Conservation (phyloP, 768 basidiomycete genomes). For the Leccinum longicurvipes region DNA sequence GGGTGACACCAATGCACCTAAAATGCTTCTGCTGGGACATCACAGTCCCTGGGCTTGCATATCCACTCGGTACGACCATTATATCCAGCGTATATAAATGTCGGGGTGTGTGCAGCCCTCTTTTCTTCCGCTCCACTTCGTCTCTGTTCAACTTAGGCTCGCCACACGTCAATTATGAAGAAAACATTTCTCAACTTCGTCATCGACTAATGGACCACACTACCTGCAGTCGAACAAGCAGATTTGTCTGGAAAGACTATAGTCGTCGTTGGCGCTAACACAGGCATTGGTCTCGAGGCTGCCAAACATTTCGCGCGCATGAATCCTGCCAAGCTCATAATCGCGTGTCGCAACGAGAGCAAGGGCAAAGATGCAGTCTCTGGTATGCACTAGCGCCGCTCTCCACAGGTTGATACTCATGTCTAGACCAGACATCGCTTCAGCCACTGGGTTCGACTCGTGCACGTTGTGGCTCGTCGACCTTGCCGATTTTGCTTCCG, state of each 20-base stretch:
- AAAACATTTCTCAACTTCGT: background rate
- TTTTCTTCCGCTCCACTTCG: no score
- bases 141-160: no score
- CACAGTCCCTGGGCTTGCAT: no score
- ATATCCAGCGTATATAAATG: no score
- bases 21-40: no score
- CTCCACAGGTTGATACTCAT: background rate
- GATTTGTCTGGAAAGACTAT: slow-evolving; percentile 32
- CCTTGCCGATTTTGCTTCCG: slow-evolving; percentile 16
- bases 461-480: slow-evolving; percentile 13
- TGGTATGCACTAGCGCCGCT: slow-evolving; percentile 10
- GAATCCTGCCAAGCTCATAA: slow-evolving; percentile 27
- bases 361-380: slow-evolving; percentile 21
- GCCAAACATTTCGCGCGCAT: slow-evolving; percentile 31
- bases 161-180: background rate
- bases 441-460: slow-evolving; percentile 25
- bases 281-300: slow-evolving; percentile 33
- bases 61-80: no score
- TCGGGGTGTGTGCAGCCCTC: no score
- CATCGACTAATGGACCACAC: slow-evolving; percentile 15
- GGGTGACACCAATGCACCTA: no score
- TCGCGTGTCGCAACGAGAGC: slow-evolving; percentile 27
- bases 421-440: slow-evolving; percentile 18
- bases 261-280: slow-evolving; percentile 32
- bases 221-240: slow-evolving; percentile 13